A percentile compares a stretch with the other conserved stretches of the same genome.
phyloP scores from a whole-genome alignment of 805 yeast genomes.

The Wickerhamomyces rabaulensis region DNA sequence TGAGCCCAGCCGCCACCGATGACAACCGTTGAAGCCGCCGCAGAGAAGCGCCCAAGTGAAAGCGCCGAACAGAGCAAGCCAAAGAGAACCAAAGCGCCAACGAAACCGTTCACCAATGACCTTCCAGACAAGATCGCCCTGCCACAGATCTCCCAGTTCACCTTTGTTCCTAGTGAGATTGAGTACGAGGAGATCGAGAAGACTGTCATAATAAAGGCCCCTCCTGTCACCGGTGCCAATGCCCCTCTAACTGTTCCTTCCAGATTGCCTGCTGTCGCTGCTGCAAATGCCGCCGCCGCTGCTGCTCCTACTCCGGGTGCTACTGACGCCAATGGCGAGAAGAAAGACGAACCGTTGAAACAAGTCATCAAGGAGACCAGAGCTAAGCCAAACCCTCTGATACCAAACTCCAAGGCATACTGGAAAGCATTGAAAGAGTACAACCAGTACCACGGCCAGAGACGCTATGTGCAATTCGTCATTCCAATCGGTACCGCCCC shows the following conservation, averaged over 20 bases:
- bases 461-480: constrained; percentile 14
- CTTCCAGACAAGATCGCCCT: background rate
- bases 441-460: constrained; percentile 3
- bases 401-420: constrained; percentile 4
- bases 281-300: background rate
- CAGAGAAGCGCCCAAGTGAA: background rate
- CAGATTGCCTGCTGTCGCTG: background rate
- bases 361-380: background rate
- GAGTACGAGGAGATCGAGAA: constrained; percentile 2
- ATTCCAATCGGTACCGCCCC: constrained; percentile 11
- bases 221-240: background rate
- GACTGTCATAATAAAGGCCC: background rate
- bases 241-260: background rate
- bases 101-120: background rate
- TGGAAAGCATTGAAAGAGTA: constrained; percentile 4
- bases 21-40: background rate
- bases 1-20: background rate
- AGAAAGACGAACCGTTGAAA: background rate
- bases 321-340: background rate
- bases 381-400: constrained; percentile 1
- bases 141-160: background rate
- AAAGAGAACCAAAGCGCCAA: background rate
- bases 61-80: background rate
- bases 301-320: background rate
- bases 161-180: constrained; percentile 2